A percentile compares a stretch with the other conserved stretches of the same genome.
These are phyloP conservation scores for Emmonsia crescens DNA, from an alignment of 2,329 filamentous ascomycete species.

Conservation along the genomic window DNA sequence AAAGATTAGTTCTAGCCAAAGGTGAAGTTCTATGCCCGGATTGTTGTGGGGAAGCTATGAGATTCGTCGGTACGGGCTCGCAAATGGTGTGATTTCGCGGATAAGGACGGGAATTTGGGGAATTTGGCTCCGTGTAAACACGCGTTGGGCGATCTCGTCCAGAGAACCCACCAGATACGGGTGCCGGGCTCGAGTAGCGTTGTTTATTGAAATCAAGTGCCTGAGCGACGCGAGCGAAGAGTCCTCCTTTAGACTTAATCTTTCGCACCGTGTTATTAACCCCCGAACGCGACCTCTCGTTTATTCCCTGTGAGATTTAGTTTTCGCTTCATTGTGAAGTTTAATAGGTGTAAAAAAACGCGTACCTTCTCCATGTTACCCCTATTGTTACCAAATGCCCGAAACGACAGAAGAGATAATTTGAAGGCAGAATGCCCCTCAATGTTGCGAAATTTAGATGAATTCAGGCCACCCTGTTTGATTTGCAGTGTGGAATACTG, in stretches of 20 bases:
- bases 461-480: too few species aligned
- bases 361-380: neutral
- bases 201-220: slow-evolving; percentile 9
- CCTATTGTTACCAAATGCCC: neutral
- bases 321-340: neutral
- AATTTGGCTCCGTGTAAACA: neutral
- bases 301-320: neutral
- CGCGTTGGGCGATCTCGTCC: neutral
- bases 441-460: neutral
- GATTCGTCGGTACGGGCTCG: neutral
- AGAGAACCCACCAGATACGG: neutral
- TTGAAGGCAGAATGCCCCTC: neutral
- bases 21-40: slow-evolving; percentile 1
- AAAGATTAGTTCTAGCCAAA: neutral
- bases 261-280: neutral
- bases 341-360: neutral
- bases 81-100: neutral
- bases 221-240: slow-evolving; percentile 10
- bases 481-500: neutral
- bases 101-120: neutral
- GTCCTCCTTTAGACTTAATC: slow-evolving; percentile 3
- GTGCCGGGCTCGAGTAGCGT: slow-evolving; percentile 4
- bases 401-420: too few species aligned
- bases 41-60: neutral
- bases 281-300: neutral